Evolutionary conservation across 2,329 filamentous ascomycete species (phyloP), one percentile per base, ranked within the genome.

Genomic region (Aureobasidium sp.): DNA sequence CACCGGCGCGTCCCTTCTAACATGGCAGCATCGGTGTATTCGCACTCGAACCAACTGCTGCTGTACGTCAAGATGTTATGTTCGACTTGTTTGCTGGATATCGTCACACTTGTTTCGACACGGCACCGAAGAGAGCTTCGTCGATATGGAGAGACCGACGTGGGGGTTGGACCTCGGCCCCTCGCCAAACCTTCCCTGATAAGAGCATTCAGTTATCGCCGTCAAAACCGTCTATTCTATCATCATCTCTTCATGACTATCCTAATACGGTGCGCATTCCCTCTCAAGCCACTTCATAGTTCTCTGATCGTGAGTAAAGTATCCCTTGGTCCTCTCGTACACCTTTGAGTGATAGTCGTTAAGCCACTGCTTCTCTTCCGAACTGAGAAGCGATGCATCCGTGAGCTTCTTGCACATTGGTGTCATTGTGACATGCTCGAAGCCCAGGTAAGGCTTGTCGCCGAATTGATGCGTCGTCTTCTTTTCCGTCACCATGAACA

Each of bases 371-470:
- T 87, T 89, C 77, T 99, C 94, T 13, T 77, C 79, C 4, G 79
- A 77, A 0, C 85, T 91, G 66, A 99, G 75, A 35, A 96, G 77
- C 55, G 72, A 79, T 59, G 81, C 77, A 67, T 97, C 89, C 64
- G 96, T 91, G 65, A 99, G 77, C 63, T 90, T 96, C 63, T 86
- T 84, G 75, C 93, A 96, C 75, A 96, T 91, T 0, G 94, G 94
- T 19, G 93, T 90, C 90, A 99, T 90, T 0, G 94, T 99, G 65
- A 97, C 91, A 73, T 95, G 90, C 77, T 99, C 93, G 67, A 99
- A 99, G 3, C 92, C 91, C 37, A 97, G 79, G 75, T 89, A 99
- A 2, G 92, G 88, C 77, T 95, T 96, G 68, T 96, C 93, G 21
- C 92, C 93, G 70, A 97, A 97, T 37, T 86, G 84, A 74, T 95